Evolutionary conservation across 2,329 filamentous ascomycete species (phyloP).

Genomic region (Diplocarpon mali): DNA sequence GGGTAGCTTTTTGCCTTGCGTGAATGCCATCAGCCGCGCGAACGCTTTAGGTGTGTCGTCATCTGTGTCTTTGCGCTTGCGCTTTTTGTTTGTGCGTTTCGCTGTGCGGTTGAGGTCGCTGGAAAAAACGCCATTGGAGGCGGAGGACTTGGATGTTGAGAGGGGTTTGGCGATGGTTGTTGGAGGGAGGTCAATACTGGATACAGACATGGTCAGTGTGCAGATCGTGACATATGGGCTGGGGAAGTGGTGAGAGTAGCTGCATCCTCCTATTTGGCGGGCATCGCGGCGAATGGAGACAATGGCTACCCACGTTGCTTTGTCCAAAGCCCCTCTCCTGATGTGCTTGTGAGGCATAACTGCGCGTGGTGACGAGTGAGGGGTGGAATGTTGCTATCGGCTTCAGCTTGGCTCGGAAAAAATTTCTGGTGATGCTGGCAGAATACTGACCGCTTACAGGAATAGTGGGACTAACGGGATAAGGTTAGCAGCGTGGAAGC

Average conservation of each 20-base stretch:
- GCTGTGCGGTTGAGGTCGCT: conserved; percentile 24
- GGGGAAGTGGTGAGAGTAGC: too few relatives aligned
- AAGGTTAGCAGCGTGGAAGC: too few relatives aligned
- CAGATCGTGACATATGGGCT: too few relatives aligned
- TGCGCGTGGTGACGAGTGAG: background rate
- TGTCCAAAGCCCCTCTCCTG: conserved; percentile 46
- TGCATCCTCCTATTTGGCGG: background rate
- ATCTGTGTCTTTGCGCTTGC: conserved; percentile 37
- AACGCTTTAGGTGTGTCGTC: conserved; percentile 89
- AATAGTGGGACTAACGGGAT: too few relatives aligned
- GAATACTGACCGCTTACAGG: background rate
- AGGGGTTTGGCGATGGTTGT: conserved; percentile 47
- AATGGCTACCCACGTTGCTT: conserved; percentile 36
- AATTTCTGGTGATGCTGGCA: conserved; percentile 4
- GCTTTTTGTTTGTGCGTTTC: conserved; percentile 31
- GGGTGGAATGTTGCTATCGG: background rate
- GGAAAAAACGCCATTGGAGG: conserved; percentile 29
- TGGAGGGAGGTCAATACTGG: conserved; percentile 41
- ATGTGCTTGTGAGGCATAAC: conserved; percentile 85
- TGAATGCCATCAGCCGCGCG: conserved; percentile 69
- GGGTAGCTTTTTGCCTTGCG: conserved; percentile 46
- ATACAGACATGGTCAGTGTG: conserved; percentile 17
- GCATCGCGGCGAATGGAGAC: background rate
- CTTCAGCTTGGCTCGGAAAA: background rate
- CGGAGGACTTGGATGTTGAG: conserved; percentile 36